These are phyloP conservation scores for Neocallimastix lanati DNA, from an alignment of 192 early-diverging fungal species.

Conservation along the genomic window DNA sequence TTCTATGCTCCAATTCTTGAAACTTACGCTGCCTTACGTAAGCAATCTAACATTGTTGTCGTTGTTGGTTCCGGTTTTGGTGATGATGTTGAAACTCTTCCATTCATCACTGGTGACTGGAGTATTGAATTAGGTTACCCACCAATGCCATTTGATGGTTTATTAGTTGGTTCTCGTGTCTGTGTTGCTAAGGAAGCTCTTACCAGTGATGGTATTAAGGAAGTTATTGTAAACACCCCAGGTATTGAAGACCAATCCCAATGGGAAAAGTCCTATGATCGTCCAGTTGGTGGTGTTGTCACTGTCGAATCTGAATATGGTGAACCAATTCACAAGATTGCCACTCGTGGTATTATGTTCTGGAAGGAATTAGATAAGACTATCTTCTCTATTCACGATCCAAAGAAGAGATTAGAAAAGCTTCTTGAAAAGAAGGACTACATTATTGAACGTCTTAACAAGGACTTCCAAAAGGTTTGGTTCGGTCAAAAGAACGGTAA, in stretches of 20 bases:
- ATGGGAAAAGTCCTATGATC: constrained; percentile 72
- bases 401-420: constrained; percentile 53
- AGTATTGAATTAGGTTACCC: constrained; percentile 51
- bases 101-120: constrained; percentile 92
- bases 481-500: constrained; percentile 73
- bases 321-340: constrained; percentile 84
- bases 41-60: constrained; percentile 57
- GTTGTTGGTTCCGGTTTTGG: constrained; percentile 88
- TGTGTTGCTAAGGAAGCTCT: constrained; percentile 82
- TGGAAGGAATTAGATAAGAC: constrained; percentile 65
- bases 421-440: constrained; percentile 68
- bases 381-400: constrained; percentile 46
- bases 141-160: constrained; percentile 90
- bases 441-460: constrained; percentile 67
- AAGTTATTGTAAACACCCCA: constrained; percentile 67
- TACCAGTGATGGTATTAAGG: constrained; percentile 58
- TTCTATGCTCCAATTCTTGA: constrained; percentile 78
- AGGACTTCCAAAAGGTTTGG: constrained; percentile 88
- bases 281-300: constrained; percentile 56
- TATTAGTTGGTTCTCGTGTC: constrained; percentile 86
- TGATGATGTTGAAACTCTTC: constrained; percentile 62
- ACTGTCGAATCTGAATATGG: constrained; percentile 78
- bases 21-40: constrained; percentile 68
- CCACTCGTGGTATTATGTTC: constrained; percentile 58
- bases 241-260: constrained; percentile 57